Evolutionary conservation across 2,329 filamentous ascomycete species (phyloP).

Genomic region (Chaetomium strumarium): DNA sequence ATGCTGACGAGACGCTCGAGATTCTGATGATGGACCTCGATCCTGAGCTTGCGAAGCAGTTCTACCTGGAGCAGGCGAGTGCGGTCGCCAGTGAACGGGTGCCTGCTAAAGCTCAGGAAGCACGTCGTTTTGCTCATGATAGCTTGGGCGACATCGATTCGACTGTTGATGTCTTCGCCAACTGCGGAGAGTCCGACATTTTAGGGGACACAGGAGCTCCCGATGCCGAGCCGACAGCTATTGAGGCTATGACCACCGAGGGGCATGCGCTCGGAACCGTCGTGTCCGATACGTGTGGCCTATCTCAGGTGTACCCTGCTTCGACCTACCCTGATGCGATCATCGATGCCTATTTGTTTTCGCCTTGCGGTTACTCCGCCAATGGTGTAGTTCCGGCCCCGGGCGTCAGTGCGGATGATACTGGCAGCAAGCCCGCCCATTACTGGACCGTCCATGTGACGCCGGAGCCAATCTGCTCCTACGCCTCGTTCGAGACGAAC

Average conservation of each 20-base stretch:
- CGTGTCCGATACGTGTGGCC: conserved; percentile 82
- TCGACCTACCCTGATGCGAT: conserved; percentile 85
- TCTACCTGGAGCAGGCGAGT: conserved; percentile 69
- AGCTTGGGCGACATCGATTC: conserved; percentile 53
- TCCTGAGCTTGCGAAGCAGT: conserved; percentile 62
- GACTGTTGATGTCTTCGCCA: conserved; percentile 74
- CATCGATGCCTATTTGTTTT: conserved; percentile 94
- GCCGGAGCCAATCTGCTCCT: conserved; percentile 93
- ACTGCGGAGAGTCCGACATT: conserved; percentile 44
- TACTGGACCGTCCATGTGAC: conserved; percentile 99
- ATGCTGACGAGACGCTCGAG: conserved; percentile 70
- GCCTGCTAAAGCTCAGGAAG: conserved; percentile 59
- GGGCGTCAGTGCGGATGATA: conserved; percentile 40
- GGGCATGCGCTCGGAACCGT: conserved; percentile 90
- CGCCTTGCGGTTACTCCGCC: conserved; percentile 92
- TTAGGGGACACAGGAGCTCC: conserved; percentile 49
- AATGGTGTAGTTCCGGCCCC: conserved; percentile 90
- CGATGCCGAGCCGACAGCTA: conserved; percentile 42
- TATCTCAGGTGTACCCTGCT: conserved; percentile 82
- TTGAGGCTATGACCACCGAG: conserved; percentile 76
- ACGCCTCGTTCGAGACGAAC: conserved; percentile 97
- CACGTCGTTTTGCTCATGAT: conserved; percentile 53
- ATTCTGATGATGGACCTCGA: conserved; percentile 69
- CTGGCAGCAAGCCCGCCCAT: conserved; percentile 56
- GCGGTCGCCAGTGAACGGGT: conserved; percentile 79